Base-by-base conservation (phyloP, 1,139 yeast species). In the Hyphopichia khmerensis region DNA sequence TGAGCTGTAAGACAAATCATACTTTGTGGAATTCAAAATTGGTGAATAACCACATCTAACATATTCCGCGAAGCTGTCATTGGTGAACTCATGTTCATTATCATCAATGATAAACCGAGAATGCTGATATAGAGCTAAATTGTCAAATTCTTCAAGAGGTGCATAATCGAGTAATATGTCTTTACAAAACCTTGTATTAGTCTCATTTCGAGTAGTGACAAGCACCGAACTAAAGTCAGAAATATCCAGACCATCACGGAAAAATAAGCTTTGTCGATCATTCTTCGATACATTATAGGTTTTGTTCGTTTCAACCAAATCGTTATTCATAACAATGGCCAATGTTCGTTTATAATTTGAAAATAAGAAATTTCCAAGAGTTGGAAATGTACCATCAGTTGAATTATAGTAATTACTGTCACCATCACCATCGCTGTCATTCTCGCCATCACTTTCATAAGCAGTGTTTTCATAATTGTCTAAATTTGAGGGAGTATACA, bases 31-130 rank as follows among this genome's bases (percentile, higher is more conserved):
- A 46, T 72, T 76, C 18, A 87, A 58, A 1, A 87, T 68, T 0
- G 93, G 87, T 0, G 84, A 69, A 42, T 65, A 73, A 0, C 95
- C 95, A 53, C 84, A 75, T 18, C 62, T 50, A 1, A 82, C 57
- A 36, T 69, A 68, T 2, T 62, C 52, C 24, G 56, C 52, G 32
- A 80, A 63, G 0, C 65, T 55, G 6, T 43, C 44, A 33, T 55
- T 57, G 7, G 65, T 62, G 54, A 71, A 79, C 17, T 64, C 64
- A 3, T 43, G 42, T 9, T 43, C 56, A 6, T 54, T 47, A 38
- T 56, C 47, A 50, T 75, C 82, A 18, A 59, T 43, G 2, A 66
- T 58, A 45, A 67, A 72, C 36, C 77, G 56, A 66, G 81, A 79
- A 36, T 57, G 62, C 2, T 62, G 43, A 2, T 43, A 39, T 21